Evolutionary conservation across 1,284 basidiomycete genomes (phyloP), one percentile per base, ranked within the genome.

Genomic region (Jaminaea rosea): DNA sequence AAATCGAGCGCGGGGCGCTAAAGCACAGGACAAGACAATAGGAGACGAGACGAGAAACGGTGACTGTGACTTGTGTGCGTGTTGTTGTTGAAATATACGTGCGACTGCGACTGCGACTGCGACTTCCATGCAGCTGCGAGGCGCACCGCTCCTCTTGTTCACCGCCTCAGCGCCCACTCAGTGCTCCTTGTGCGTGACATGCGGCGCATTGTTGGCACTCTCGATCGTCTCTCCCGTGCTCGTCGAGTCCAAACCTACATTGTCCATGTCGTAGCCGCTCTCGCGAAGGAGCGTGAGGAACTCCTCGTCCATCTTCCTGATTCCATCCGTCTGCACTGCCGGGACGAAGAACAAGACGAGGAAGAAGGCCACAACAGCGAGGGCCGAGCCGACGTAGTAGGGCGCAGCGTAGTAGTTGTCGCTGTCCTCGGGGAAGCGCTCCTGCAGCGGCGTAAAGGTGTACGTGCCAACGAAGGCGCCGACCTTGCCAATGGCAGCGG

Each of bases 401-500:
- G 68, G 60, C n/a, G 69, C 58, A 1, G 61, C 46, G 32, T 53
- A 66, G 53, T 64, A 26, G 17, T 59, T 51, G 37, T 56, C 58
- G 15, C 39, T 46, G 26, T 29, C 11, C 9, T 50, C 19, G 1
- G 56, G 49, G 4, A 58, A 47, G 15, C 64, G 55, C 31, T 45
- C 45, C 49, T 68, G 65, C 28, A 72, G 62, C 21, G 49, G 47
- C 1, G 57, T 57, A 41, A 55, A 72, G 5, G 63, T 67, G 23
- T 73, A 71, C 3, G 53, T 56, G 21, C 67, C 69, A 2, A 49
- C 45, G 47, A 72, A 65, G 6, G 58, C 63, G 9, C 63, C 63
- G n/a, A 65, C 69, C 75, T 94, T 96, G n/a, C 91, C 92, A 32
- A 88, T 73, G 3, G 89, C 91, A 41, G 91, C 91, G 3, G 67